Percentiles rank a stretch among this genome's conserved stretches.
These are phyloP conservation scores for Mucor plumbeus DNA, from an alignment of 371 early-diverging fungal species.

Conservation along the genomic window DNA sequence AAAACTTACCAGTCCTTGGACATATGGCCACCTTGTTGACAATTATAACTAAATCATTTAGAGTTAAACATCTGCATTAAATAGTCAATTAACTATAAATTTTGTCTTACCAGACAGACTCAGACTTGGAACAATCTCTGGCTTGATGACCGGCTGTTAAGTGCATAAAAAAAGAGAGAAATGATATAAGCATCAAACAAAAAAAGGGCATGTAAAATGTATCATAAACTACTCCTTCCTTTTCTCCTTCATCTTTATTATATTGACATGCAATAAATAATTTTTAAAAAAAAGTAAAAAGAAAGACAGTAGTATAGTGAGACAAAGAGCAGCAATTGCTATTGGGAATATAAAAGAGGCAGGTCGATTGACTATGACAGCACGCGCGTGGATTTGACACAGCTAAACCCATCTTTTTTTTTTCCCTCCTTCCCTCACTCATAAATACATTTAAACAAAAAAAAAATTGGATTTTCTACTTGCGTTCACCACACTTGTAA, in stretches of 20 bases:
- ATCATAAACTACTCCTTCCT: conserved; percentile 3
- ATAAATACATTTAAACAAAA: not conserved
- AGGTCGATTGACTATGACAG: not conserved
- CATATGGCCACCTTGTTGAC: conserved; percentile 64
- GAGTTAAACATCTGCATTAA: not conserved
- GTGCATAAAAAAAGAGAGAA: conserved; percentile 12
- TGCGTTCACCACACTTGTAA: conserved; percentile 60
- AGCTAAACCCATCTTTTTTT: too few species aligned
- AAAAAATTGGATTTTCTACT: conserved; percentile 36
- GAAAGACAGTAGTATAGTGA: conserved; percentile 1
- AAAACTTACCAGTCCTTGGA: conserved; percentile 56
- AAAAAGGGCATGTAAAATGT: conserved; percentile 1
- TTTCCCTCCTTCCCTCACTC: not conserved
- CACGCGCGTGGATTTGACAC: not conserved
- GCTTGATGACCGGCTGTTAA: conserved; percentile 69
- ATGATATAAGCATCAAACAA: conserved; percentile 18
- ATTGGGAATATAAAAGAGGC: not conserved
- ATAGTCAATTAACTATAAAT: not conserved
- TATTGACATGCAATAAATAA: conserved; percentile 18
- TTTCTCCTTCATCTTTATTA: conserved; percentile 14
- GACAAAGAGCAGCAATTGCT: too few species aligned
- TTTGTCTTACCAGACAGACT: conserved; percentile 61
- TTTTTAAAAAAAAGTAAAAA: conserved; percentile 7
- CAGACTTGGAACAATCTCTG: conserved; percentile 60
- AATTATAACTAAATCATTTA: conserved; percentile 57